Evolutionary conservation across 1,284 basidiomycete species (phyloP), one percentile per base, ranked within the genome.

Genomic region (Ganoderma lucidum): DNA sequence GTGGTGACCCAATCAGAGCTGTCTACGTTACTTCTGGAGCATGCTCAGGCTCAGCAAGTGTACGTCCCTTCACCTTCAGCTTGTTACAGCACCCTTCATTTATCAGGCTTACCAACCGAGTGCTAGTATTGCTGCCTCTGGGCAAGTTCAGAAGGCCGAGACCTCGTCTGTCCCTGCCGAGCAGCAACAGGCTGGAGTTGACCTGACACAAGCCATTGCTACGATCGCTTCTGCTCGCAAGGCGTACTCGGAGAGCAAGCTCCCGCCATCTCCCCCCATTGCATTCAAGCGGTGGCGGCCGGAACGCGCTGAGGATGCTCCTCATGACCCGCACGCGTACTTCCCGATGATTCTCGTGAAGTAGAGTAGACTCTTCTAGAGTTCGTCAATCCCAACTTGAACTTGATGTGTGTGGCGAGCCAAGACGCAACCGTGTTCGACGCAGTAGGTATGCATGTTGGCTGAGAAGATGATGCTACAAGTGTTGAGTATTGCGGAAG

Each of bases 291-390:
- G 84, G 66, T 97, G 95, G 95, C 81, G 83, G 42, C 91, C 94
- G 12, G 81, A 89, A 78, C 80, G 82, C 39, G 87, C 90, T 1
- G 87, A 87, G 2, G 88, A 92, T 75, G 90, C 94, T 35, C 95
- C 95, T 28, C 93, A 93, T 76, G 90, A 91, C 70, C 88, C 90
- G 45, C 78, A 90, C 76, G 84, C 92, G 14, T 96, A 96, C 81
- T 96, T 93, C 84, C 94, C 95, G 8, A 96, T 96, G 94, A 79
- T 85, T 61, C 80, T 95, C 70, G 93, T 93, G 83, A 93, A 90
- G 79, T 96, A 90, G 85, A 76, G 56, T 71, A 72, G 65, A 67
- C 67, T 35, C 35, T 35, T 68, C 68, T 66, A 56, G 69, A 70
- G 61, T 51, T 51, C 17, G 41, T 44, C 23, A 44, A 45, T 61